Conservation (phyloP, 108 stramenopile genomes). For the Skeletonema tropicum region DNA sequence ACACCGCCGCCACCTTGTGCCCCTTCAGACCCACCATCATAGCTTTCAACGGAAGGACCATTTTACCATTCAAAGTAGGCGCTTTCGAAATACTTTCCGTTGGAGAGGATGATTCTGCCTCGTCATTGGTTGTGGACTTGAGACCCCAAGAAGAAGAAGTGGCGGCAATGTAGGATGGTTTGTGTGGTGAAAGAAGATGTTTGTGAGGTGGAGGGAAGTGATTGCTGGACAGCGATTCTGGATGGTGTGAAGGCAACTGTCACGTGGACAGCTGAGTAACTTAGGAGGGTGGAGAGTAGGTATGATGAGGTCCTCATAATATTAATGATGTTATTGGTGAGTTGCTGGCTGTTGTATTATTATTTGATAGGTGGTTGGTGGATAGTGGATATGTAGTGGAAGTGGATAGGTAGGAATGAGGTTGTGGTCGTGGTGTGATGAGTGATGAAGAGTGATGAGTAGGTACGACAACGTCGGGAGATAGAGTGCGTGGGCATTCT, state of each 20-base stretch:
- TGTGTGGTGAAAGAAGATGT: neutral
- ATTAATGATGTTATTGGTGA: no score
- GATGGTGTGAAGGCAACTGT: neutral
- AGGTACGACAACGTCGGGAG: no score
- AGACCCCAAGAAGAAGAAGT: neutral
- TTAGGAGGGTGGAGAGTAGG: no score
- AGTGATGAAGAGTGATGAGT: no score
- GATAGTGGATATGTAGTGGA: no score
- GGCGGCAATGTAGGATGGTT: neutral
- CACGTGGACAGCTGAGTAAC: neutral
- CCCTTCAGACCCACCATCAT: slow-evolving; percentile 61
- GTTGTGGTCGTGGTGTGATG: no score
- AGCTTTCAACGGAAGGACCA: slow-evolving; percentile 66
- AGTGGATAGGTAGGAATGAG: no score
- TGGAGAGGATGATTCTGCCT: neutral
- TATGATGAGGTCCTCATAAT: no score
- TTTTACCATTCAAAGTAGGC: slow-evolving; percentile 77
- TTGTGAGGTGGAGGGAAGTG: neutral
- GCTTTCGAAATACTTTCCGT: slow-evolving; percentile 36
- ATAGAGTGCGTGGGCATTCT: no score
- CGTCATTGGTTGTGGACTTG: neutral
- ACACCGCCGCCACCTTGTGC: slow-evolving; percentile 73
- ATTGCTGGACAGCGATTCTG: neutral
- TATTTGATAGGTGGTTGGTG: no score
- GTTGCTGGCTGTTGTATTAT: no score